Evolutionary conservation across 306 rosid genomes (phyloP).

Genomic region (Lotus japonicus): DNA sequence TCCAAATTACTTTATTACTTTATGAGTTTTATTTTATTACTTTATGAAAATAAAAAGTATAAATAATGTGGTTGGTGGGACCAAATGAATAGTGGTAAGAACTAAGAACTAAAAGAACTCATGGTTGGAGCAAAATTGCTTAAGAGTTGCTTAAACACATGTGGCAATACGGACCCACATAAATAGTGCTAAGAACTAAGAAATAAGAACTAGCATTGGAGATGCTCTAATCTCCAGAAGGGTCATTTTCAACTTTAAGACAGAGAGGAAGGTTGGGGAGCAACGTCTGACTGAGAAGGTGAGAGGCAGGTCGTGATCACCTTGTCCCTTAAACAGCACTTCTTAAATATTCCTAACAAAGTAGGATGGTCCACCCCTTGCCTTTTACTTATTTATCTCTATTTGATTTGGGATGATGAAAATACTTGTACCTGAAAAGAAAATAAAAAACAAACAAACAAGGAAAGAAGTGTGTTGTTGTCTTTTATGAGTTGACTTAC

Average conservation of each 20-base stretch:
- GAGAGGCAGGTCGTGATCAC: constrained; percentile 26
- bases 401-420: not conserved
- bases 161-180: too few species aligned
- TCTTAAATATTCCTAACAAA: constrained; percentile 25
- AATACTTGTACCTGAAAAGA: not conserved
- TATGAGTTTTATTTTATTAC: too few species aligned
- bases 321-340: constrained; percentile 34
- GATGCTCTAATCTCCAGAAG: too few species aligned
- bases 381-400: not conserved
- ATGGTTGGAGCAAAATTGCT: too few species aligned
- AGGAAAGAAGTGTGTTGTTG: not conserved
- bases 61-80: too few species aligned
- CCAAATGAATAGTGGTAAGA: too few species aligned
- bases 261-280: constrained; percentile 21
- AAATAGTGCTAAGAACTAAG: too few species aligned
- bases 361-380: constrained; percentile 20
- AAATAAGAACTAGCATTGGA: too few species aligned
- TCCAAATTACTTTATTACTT: too few species aligned
- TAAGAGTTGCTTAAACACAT: too few species aligned
- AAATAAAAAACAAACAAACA: not conserved
- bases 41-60: too few species aligned
- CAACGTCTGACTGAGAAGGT: constrained; percentile 15
- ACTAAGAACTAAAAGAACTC: too few species aligned
- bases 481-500: not conserved
- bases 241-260: constrained; percentile 11